Base-by-base conservation (phyloP, 2,329 filamentous ascomycete species). In the Neonectria sp. region DNA sequence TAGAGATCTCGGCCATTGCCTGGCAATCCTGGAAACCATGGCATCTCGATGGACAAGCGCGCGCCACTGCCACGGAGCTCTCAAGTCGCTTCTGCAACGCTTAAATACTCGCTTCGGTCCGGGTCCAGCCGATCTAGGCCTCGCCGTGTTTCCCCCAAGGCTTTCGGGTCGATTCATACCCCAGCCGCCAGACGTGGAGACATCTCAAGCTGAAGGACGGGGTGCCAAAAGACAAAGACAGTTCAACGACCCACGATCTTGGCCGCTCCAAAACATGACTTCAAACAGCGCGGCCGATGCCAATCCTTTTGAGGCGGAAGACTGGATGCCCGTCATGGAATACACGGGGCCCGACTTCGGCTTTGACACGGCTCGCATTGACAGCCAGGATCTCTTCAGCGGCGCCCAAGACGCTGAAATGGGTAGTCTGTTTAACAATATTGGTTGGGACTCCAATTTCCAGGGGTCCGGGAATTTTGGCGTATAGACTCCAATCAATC, bases 311-410 rank as follows among this genome's bases (percentile, higher is more conserved):
- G 43, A 56, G 25, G 21, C 40, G 9, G 60, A 55, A 15, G 56
- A 59, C 25, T 63, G 55, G 55, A 37, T 35, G 27, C 56, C 60
- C 3, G 48, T 67, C 17, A 46, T 63, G 24, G 46, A 63, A n/a
- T 67, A 67, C 29, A 67, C 51, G 12, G 64, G 64, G 0, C 64
- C 64, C 5, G 64, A 67, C 25, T 67, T 67, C 45, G 64, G 64
- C 8, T 67, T 67, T 13, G 64, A 67, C 17, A 31, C 64, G 4
- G 51, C 49, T 29, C 29, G 40, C 9, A n/a, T 63, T 51, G 40
- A 48, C 9, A 31, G 48, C 9, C 59, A 67, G 27, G 64, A 60
- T 7, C 40, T 52, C 8, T 40, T 60, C 25, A 53, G 43, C 9
- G 58, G 35, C 15, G 25, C 25, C 2, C 17, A 52, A 13, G 48